Percentiles rank a stretch among this genome's conserved stretches.
phyloP scores from a whole-genome alignment of 805 yeast genomes.

The Dipodascopsis uninucleata region DNA sequence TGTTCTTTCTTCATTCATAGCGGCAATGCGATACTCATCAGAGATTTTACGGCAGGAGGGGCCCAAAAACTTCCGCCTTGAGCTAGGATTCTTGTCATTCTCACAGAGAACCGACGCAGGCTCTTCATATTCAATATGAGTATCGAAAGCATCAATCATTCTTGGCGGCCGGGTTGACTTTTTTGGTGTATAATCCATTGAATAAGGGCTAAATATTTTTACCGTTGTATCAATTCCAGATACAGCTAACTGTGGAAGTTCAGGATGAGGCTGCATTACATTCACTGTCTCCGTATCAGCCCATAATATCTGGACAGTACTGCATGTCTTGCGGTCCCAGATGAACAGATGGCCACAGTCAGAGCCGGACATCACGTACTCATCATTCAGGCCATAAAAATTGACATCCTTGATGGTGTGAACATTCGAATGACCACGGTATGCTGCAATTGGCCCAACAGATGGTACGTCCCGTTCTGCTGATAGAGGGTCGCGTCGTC shows the following conservation, averaged over 20 bases:
- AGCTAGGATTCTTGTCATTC: background rate
- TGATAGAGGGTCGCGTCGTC: background rate
- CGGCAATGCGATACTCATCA: conserved; percentile 13
- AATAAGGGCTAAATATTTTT: conserved; percentile 24
- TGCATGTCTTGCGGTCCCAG: conserved; percentile 20
- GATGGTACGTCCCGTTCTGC: conserved; percentile 13
- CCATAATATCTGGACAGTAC: conserved; percentile 19
- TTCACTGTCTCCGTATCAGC: conserved; percentile 26
- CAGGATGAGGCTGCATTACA: conserved; percentile 25
- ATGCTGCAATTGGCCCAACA: conserved; percentile 5
- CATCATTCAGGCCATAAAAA: conserved; percentile 25
- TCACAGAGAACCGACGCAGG: background rate
- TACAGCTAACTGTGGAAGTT: conserved; percentile 25
- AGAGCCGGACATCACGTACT: conserved; percentile 28
- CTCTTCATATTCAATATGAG: background rate
- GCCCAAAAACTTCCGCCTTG: conserved; percentile 20
- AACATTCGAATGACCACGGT: conserved; percentile 22
- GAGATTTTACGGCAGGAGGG: conserved; percentile 10
- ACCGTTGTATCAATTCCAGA: conserved; percentile 27
- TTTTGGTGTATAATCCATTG: conserved; percentile 16
- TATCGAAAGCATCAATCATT: conserved; percentile 5
- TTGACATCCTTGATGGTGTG: conserved; percentile 27
- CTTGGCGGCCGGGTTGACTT: background rate
- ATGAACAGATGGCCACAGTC: conserved; percentile 27
- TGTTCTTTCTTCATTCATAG: conserved; percentile 12